Evolutionary conservation across 2,329 filamentous ascomycete genomes (phyloP).

Genomic region (Dothistroma septosporum): DNA sequence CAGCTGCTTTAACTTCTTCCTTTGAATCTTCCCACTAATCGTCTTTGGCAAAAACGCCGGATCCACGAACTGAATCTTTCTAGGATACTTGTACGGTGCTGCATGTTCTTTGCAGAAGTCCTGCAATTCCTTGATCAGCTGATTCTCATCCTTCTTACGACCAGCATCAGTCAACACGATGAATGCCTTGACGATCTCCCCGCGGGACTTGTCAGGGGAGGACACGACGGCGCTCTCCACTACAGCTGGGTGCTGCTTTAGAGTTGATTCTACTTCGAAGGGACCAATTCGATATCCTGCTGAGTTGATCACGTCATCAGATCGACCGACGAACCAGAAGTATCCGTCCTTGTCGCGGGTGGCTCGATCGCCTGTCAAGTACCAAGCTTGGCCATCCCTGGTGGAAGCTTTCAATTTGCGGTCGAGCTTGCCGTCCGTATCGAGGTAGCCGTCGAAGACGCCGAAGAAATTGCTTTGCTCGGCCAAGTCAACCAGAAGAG

Average conservation of each 20-base stretch:
- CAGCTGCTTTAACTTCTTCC: conserved; percentile 37
- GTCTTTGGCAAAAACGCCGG: conserved; percentile 39
- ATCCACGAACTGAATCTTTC: conserved; percentile 40
- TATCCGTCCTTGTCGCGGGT: conserved; percentile 95
- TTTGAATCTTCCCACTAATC: conserved; percentile 34
- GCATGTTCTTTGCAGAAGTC: conserved; percentile 41
- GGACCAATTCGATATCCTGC: conserved; percentile 41
- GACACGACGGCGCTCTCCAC: conserved; percentile 41
- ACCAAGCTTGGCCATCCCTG: conserved; percentile 24
- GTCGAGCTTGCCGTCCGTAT: conserved; percentile 24
- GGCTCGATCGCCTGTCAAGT: conserved; percentile 58
- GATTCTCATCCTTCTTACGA: conserved; percentile 15
- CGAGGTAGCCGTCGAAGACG: conserved; percentile 31
- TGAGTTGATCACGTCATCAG: conserved; percentile 65
- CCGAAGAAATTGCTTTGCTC: conserved; percentile 26
- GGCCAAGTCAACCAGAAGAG: conserved; percentile 25
- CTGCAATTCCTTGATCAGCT: conserved; percentile 36
- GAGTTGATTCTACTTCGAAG: conserved; percentile 42
- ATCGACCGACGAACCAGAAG: conserved; percentile 98
- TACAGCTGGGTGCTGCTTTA: conserved; percentile 40
- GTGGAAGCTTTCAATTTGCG: conserved; percentile 15
- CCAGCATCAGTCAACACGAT: conserved; percentile 35
- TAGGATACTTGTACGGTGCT: conserved; percentile 42
- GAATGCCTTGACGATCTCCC: conserved; percentile 43
- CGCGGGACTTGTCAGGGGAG: conserved; percentile 36